Base-by-base conservation (phyloP, 1,284 basidiomycete species). In the Amylostereum areolatum region DNA sequence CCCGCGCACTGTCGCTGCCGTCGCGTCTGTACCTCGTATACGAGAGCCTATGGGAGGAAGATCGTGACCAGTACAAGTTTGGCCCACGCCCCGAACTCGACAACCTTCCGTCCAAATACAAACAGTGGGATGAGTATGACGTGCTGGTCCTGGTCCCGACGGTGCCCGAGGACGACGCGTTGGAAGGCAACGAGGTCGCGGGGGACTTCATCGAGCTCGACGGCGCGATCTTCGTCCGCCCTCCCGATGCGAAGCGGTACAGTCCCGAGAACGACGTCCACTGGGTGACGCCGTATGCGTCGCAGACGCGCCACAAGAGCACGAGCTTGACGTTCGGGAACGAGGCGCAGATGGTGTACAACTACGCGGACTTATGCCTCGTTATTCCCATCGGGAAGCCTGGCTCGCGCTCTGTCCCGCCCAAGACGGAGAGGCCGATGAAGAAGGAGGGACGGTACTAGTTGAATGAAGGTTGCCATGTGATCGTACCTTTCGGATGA, bases 241-340 rank as follows among this genome's bases (percentile, higher is more conserved):
- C 24, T 30, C 3, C 24, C 30, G 5, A 18, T 2, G 18, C 29
- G 29, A 33, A 34, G 28, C 36, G 34, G 11, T 32, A 18, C 29
- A 37, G 5, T 3, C 39, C 32, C 30, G 35, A 46, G 11, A 5
- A 46, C 1, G 55, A 57, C 37, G 34, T 49, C 3, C 60, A 18
- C 18, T 18, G 18, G 18, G 18, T 18, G 18, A 18, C 18, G 18
- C 18, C 18, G 18, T 18, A 18, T 1, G 18, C 18, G 18, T 18
- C 18, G 18, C 18, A 18, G 18, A 18, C 18, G 18, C 18, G 18
- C 18, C 1, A 18, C 18, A 47, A 55, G 49, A 34, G 12, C 5
- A 35, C 46, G 7, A 57, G 46, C 46, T 43, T 55, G 18, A 49
- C 49, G 24, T 54, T 58, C 36, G 59, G 59, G 7, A 60, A 59